These are phyloP conservation scores for Fusarium transvaalense DNA, from an alignment of 2,329 filamentous ascomycete genomes.

Conservation along the genomic window DNA sequence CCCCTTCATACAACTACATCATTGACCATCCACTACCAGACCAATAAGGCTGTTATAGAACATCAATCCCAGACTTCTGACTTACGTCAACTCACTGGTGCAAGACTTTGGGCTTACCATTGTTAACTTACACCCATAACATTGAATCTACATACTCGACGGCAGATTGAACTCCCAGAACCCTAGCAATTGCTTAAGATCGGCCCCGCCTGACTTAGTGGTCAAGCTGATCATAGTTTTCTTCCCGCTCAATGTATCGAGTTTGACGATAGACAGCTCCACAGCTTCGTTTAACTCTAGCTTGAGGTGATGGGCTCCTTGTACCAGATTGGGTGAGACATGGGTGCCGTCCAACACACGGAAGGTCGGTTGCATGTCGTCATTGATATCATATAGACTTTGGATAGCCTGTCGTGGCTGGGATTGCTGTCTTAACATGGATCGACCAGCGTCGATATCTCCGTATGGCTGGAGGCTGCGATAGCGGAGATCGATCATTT, in stretches of 20 bases:
- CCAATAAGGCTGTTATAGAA: neutral
- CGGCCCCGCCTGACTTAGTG: neutral
- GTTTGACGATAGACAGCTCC: neutral
- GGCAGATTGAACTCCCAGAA: conserved; percentile 1
- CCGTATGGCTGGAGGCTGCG: neutral
- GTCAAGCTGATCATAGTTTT: conserved; percentile 7
- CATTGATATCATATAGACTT: neutral
- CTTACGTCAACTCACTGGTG: rapidly evolving
- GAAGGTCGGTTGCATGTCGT: neutral
- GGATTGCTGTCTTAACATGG: rapidly evolving
- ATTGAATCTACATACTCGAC: rapidly evolving
- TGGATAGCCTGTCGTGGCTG: rapidly evolving
- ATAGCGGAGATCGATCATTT: conserved; percentile 1
- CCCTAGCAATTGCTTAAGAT: neutral
- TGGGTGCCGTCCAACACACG: neutral
- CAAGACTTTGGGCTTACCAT: neutral
- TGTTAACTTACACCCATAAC: neutral
- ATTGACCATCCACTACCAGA: neutral
- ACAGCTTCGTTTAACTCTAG: neutral
- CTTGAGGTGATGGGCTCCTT: neutral
- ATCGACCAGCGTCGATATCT: neutral
- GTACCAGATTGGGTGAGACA: rapidly evolving
- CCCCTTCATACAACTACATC: too few species aligned
- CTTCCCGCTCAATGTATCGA: conserved; percentile 1
- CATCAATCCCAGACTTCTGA: neutral